Percentiles rank a stretch among this genome's conserved stretches.
Evolutionary conservation across 108 stramenopile species (phyloP).

Genomic region (Skeletonema menzelii): DNA sequence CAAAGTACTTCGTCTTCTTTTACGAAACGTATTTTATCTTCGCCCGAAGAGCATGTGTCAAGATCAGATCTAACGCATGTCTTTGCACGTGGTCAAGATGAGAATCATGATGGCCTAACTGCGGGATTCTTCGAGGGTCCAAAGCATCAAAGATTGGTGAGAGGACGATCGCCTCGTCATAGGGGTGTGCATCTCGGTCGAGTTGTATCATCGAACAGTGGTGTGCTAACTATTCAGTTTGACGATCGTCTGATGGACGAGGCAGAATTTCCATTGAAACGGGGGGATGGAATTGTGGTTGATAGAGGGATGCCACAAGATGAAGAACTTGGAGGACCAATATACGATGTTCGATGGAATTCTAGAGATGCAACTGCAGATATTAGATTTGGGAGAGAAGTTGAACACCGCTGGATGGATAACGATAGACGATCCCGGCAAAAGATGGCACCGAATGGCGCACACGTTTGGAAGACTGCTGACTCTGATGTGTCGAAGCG

Average conservation of each 20-base stretch:
- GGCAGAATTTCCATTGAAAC: constrained; percentile 39
- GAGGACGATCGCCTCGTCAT: constrained; percentile 71
- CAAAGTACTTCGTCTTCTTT: constrained; percentile 6
- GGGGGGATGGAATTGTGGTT: constrained; percentile 79
- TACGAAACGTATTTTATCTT: constrained; percentile 15
- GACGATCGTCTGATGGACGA: constrained; percentile 15
- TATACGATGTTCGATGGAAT: constrained; percentile 32
- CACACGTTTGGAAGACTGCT: constrained; percentile 75
- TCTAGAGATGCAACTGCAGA: constrained; percentile 22
- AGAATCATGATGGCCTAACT: constrained; percentile 63
- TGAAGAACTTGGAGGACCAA: constrained; percentile 66
- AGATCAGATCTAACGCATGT: constrained; percentile 62
- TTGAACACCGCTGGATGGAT: constrained; percentile 54
- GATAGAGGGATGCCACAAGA: constrained; percentile 73
- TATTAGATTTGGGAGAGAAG: constrained; percentile 52
- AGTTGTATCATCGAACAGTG: constrained; percentile 48
- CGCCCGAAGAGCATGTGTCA: constrained; percentile 52
- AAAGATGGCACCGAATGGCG: constrained; percentile 55
- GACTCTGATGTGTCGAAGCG: constrained; percentile 65
- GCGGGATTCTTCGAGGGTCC: constrained; percentile 77
- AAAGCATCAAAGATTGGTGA: constrained; percentile 65
- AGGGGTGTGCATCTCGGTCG: constrained; percentile 70
- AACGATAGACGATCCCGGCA: constrained; percentile 32
- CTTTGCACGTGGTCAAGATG: constrained; percentile 78
- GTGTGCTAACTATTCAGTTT: constrained; percentile 37